phyloP scores from a whole-genome alignment of 2,329 filamentous ascomycete species.

The Fusarium sororula region DNA sequence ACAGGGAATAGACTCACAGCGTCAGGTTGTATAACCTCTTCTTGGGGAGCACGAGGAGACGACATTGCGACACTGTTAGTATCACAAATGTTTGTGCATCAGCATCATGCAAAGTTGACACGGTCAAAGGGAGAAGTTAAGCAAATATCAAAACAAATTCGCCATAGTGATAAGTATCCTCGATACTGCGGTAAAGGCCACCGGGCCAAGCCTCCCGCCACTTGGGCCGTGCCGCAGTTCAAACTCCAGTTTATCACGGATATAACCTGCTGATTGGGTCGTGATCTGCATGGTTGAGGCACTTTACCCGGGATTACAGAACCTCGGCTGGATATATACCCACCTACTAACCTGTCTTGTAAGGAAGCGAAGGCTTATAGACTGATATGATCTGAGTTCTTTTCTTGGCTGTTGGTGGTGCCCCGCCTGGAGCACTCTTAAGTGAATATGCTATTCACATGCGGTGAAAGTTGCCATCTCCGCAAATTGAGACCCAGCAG shows the following conservation, averaged over 20 bases:
- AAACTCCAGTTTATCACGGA: background rate
- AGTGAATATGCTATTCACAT: slow-evolving; percentile 10
- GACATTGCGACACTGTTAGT: background rate
- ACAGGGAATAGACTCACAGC: background rate
- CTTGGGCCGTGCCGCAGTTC: background rate
- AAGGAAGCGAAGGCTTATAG: background rate
- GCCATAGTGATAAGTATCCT: background rate
- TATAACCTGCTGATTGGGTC: background rate
- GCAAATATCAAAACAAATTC: background rate
- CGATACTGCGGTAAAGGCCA: background rate
- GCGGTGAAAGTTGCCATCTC: background rate
- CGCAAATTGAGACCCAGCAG: background rate
- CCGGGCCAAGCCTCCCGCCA: background rate
- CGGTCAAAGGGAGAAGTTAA: background rate
- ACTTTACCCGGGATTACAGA: background rate
- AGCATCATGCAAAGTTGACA: background rate
- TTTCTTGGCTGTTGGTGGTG: background rate
- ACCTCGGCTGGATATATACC: background rate
- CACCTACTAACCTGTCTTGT: slow-evolving; percentile 4
- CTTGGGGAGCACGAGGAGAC: background rate
- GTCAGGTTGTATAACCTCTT: slow-evolving; percentile 1
- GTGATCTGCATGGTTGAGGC: background rate
- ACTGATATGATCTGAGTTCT: background rate
- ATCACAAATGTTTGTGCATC: background rate
- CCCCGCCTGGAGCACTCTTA: slow-evolving; percentile 19